These are phyloP conservation scores for Kwoniella mangroviensis DNA, from an alignment of 768 basidiomycete species.

Conservation along the genomic window DNA sequence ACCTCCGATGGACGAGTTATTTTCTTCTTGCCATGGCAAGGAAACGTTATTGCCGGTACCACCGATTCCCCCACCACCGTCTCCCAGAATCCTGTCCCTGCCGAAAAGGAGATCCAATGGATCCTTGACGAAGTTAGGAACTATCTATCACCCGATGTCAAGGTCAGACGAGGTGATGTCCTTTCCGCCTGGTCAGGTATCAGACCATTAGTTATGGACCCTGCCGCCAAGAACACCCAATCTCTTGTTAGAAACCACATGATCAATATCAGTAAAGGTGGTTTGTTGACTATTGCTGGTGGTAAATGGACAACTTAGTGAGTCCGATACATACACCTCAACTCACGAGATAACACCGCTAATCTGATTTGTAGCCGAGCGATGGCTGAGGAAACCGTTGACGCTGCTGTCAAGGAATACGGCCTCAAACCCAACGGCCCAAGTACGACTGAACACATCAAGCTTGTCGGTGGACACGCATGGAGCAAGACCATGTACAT, in stretches of 20 bases:
- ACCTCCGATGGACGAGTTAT: conserved; percentile 97
- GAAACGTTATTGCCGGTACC: conserved; percentile 94
- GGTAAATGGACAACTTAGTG: conserved; percentile 99
- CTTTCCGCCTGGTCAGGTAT: conserved; percentile 93
- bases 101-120: conserved; percentile 96
- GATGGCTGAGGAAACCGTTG: conserved; percentile 95
- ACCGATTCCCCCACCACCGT: conserved; percentile 83
- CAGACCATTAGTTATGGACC: conserved; percentile 85
- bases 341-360: background rate
- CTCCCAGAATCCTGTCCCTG: conserved; percentile 73
- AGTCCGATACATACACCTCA: conserved; percentile 19
- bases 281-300: conserved; percentile 90
- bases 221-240: conserved; percentile 74
- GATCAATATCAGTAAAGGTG: conserved; percentile 77
- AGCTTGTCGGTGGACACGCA: conserved; percentile 87
- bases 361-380: conserved; percentile 57
- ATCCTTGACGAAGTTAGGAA: conserved; percentile 88
- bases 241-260: conserved; percentile 91
- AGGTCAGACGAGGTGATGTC: conserved; percentile 91
- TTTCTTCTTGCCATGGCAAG: conserved; percentile 99
- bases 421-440: conserved; percentile 66
- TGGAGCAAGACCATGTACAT: conserved; percentile 98
- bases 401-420: conserved; percentile 80
- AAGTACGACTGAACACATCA: conserved; percentile 78
- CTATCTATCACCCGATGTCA: conserved; percentile 89